Percentiles rank a stretch among this genome's conserved stretches.
Evolutionary conservation across 345 rosid genomes (phyloP).

Genomic region (Toxicodendron radicans): DNA sequence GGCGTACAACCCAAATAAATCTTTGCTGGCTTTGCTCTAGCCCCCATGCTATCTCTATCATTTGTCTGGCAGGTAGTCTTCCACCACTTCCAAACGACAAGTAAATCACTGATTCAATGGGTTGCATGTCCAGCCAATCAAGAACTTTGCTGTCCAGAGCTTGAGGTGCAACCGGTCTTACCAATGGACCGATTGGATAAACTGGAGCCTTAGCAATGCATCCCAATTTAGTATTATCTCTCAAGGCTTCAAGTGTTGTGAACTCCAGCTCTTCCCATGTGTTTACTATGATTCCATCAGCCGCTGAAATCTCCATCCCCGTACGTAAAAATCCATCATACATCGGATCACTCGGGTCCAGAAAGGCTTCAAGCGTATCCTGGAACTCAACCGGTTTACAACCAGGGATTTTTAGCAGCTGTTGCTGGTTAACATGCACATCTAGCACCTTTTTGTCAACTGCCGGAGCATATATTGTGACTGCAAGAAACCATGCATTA

Average conservation of each 20-base stretch:
- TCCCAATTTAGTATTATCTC: constrained; percentile 25
- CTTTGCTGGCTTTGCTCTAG: constrained; percentile 33
- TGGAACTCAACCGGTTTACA: constrained; percentile 47
- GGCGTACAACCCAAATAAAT: constrained; percentile 46
- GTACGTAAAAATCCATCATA: constrained; percentile 21
- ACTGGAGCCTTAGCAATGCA: constrained; percentile 26
- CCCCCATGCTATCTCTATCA: constrained; percentile 43
- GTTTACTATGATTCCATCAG: constrained; percentile 56
- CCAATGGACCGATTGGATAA: constrained; percentile 39
- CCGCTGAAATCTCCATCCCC: constrained; percentile 32
- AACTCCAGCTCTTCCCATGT: constrained; percentile 53
- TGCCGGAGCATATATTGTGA: constrained; percentile 38
- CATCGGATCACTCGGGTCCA: constrained; percentile 23
- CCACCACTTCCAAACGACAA: constrained; percentile 55
- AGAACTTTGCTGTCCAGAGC: constrained; percentile 11
- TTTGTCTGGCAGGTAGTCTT: constrained; percentile 38
- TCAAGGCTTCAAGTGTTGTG: constrained; percentile 27
- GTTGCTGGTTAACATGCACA: constrained; percentile 21
- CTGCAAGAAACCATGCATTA: constrained; percentile 55
- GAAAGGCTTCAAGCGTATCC: constrained; percentile 41
- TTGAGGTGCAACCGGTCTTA: neutral
- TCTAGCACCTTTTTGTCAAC: constrained; percentile 29
- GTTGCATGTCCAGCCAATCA: constrained; percentile 44
- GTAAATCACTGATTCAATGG: constrained; percentile 36
- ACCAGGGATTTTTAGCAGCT: constrained; percentile 49